phyloP scores from a whole-genome alignment of 495 filamentous ascomycete species.

The Ascobolus immersus region DNA sequence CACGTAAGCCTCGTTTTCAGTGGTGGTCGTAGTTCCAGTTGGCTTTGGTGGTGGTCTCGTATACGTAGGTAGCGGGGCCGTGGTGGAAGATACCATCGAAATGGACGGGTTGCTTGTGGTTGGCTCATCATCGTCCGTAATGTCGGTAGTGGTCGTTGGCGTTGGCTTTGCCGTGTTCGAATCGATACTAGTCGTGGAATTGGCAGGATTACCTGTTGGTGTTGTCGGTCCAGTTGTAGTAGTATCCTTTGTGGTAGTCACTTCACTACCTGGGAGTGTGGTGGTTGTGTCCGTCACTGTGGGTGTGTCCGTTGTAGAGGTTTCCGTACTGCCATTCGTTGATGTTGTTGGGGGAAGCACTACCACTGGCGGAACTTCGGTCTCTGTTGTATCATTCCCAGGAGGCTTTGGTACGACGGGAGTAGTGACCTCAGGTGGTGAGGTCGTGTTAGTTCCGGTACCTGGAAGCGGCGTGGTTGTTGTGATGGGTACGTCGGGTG shows the following conservation, averaged over 20 bases:
- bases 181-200: no score
- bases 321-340: no score
- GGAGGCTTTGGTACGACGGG: no score
- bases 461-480: slow-evolving; percentile 19
- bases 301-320: slow-evolving; percentile 10
- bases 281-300: no score
- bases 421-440: slow-evolving; percentile 46
- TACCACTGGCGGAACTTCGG: no score
- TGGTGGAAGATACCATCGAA: slow-evolving; percentile 11
- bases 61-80: slow-evolving; percentile 7
- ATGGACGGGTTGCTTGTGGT: neutral
- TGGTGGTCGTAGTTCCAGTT: slow-evolving; percentile 3
- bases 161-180: no score
- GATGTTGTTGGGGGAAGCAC: no score
- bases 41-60: slow-evolving; percentile 4
- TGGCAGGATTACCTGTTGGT: no score
- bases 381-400: no score
- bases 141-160: no score
- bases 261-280: slow-evolving; percentile 21
- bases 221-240: neutral
- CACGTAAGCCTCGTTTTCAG: slow-evolving; percentile 7
- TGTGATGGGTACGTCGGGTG: slow-evolving; percentile 2
- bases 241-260: neutral
- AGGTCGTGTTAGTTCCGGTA: slow-evolving; percentile 24
- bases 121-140: no score